These are phyloP conservation scores for Pythium brassicae DNA, from an alignment of 352 stramenopile genomes.

Conservation along the genomic window DNA sequence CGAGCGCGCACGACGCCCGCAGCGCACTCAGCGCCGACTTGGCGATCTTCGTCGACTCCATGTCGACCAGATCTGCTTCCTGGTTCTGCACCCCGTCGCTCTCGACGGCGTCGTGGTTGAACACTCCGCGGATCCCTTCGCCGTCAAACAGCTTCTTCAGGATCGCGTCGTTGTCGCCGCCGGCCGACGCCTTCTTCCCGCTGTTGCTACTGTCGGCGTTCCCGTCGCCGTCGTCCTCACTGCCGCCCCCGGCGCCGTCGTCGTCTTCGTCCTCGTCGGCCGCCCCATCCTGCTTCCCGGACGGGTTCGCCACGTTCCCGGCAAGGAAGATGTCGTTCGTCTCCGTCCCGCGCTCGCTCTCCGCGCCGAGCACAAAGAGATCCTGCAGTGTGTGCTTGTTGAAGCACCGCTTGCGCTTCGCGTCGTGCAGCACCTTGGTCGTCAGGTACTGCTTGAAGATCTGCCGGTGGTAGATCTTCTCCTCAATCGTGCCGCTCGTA, in stretches of 20 bases:
- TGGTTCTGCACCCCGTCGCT: constrained; percentile 82
- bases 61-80: constrained; percentile 90
- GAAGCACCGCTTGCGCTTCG: constrained; percentile 96
- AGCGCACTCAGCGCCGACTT: constrained; percentile 79
- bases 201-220: background rate
- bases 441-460: constrained; percentile 99
- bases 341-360: constrained; percentile 73
- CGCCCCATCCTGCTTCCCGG: background rate
- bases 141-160: constrained; percentile 90
- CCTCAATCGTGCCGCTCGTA: constrained; percentile 97
- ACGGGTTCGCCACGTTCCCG: constrained; percentile 71
- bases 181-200: constrained; percentile 9
- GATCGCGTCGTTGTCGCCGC: constrained; percentile 81
- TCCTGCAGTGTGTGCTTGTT: constrained; percentile 95
- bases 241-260: background rate
- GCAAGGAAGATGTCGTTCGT: constrained; percentile 92
- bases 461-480: constrained; percentile 99
- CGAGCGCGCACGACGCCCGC: constrained; percentile 67
- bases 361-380: constrained; percentile 90
- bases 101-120: constrained; percentile 94
- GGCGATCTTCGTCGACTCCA: constrained; percentile 89
- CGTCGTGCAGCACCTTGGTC: constrained; percentile 95
- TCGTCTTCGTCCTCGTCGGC: constrained; percentile 20
- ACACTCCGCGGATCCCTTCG: constrained; percentile 90
- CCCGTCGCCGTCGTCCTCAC: background rate